These are phyloP conservation scores for Xenosphaeropsis pyriputrescens DNA, from an alignment of 2,329 filamentous ascomycete genomes.

Conservation along the genomic window DNA sequence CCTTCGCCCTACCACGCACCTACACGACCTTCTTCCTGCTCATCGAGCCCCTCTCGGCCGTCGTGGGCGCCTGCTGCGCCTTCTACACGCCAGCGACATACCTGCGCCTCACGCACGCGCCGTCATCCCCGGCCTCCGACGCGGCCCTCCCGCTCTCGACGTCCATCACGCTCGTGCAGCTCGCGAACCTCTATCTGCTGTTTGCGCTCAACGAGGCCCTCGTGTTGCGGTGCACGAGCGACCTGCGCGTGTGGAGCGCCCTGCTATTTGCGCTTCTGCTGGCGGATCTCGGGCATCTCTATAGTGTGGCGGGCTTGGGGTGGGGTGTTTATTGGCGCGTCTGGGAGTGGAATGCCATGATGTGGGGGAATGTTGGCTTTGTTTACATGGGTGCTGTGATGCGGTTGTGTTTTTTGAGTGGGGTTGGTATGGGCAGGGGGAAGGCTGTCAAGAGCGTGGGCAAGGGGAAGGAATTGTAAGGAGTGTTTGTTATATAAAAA, in stretches of 20 bases:
- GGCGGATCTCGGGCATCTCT: slow-evolving; percentile 66
- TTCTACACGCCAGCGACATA: slow-evolving; percentile 37
- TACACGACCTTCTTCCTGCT: slow-evolving; percentile 66
- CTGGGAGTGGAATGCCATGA: slow-evolving; percentile 48
- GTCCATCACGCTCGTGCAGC: slow-evolving; percentile 55
- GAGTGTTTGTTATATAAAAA: too few relatives aligned
- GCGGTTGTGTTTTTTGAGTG: slow-evolving; percentile 42
- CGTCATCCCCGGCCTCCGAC: slow-evolving; percentile 10
- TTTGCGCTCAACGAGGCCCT: slow-evolving; percentile 67
- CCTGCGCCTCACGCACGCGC: slow-evolving; percentile 43
- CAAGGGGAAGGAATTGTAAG: too few relatives aligned
- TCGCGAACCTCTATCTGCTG: slow-evolving; percentile 65
- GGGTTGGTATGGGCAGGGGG: slow-evolving; percentile 29
- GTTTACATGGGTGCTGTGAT: slow-evolving; percentile 51
- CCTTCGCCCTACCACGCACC: slow-evolving; percentile 36
- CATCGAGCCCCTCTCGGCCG: slow-evolving; percentile 45
- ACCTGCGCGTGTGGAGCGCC: slow-evolving; percentile 55
- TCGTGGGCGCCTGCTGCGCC: slow-evolving; percentile 36
- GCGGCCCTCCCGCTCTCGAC: slow-evolving; percentile 41
- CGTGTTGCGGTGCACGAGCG: slow-evolving; percentile 53
- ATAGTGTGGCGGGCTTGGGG: slow-evolving; percentile 46
- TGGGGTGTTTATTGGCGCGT: slow-evolving; percentile 40
- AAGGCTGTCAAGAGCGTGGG: too few relatives aligned
- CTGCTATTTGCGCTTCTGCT: slow-evolving; percentile 54
- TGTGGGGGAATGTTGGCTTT: slow-evolving; percentile 54